These are phyloP conservation scores for Cinnamomum micranthum DNA, from an alignment of 164 flowering plant genomes.

Conservation along the genomic window DNA sequence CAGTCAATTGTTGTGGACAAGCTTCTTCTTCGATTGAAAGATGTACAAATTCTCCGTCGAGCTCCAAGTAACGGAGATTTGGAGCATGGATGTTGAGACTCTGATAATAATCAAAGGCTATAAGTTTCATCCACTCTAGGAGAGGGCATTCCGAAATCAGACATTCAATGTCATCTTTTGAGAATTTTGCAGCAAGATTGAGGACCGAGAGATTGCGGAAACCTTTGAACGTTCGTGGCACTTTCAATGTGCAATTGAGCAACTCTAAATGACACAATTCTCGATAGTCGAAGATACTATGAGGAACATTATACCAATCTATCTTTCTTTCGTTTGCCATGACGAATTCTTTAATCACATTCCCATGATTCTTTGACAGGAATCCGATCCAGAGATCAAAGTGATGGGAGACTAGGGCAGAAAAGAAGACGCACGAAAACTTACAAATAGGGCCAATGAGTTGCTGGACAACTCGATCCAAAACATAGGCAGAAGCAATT, in stretches of 20 bases:
- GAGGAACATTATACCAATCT: constrained; percentile 50
- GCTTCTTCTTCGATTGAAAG: too few relatives aligned
- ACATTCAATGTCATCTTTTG: too few relatives aligned
- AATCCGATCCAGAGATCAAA: constrained; percentile 52
- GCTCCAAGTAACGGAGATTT: too few relatives aligned
- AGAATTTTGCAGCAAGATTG: constrained; percentile 27
- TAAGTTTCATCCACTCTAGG: too few relatives aligned
- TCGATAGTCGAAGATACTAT: constrained; percentile 39
- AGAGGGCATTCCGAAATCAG: too few relatives aligned
- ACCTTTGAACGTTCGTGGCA: constrained; percentile 39
- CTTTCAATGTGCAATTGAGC: constrained; percentile 38
- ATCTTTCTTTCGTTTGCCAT: constrained; percentile 29
- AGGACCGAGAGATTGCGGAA: constrained; percentile 45
- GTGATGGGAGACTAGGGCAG: constrained; percentile 31
- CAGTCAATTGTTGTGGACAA: too few relatives aligned
- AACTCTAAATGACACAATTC: constrained; percentile 38
- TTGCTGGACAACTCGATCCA: constrained; percentile 53
- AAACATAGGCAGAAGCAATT: constrained; percentile 24
- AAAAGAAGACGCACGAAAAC: constrained; percentile 43
- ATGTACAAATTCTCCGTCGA: too few relatives aligned
- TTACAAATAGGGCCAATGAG: constrained; percentile 46
- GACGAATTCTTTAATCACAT: constrained; percentile 35
- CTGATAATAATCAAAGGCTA: too few relatives aligned
- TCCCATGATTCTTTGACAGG: constrained; percentile 30
- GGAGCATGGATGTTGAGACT: too few relatives aligned